Conservation (phyloP, 2,329 filamentous ascomycete genomes). For the Xylaria sp. region DNA sequence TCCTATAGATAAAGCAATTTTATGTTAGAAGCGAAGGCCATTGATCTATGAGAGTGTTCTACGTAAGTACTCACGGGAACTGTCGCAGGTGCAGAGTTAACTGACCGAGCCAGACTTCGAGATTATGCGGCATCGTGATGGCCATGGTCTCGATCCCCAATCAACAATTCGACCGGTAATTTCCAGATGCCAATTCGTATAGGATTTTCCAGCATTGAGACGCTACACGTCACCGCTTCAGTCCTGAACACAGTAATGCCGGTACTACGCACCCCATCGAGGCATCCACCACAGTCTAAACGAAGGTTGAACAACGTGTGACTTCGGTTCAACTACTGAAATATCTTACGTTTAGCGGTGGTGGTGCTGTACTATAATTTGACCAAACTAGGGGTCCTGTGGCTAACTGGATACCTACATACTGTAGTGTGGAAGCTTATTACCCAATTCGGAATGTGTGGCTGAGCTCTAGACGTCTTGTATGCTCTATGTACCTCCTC, state of each 20-base stretch:
- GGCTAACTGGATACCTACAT: no score
- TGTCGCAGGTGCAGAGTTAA: constrained; percentile 42
- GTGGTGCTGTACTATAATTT: background rate
- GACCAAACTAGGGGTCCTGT: constrained; percentile 31
- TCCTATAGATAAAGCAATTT: constrained; percentile 28
- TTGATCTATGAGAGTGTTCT: background rate
- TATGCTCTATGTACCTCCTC: no score
- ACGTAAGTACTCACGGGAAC: constrained; percentile 45
- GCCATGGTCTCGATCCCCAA: background rate
- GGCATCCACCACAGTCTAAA: constrained; percentile 26
- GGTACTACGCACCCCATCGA: constrained; percentile 13
- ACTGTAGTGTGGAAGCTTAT: background rate
- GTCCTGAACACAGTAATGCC: background rate
- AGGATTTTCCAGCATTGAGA: background rate
- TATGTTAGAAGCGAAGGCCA: constrained; percentile 23
- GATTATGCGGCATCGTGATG: constrained; percentile 43
- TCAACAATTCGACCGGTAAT: background rate
- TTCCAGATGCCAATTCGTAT: background rate
- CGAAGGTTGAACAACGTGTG: constrained; percentile 33
- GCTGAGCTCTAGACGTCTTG: background rate
- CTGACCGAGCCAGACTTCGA: constrained; percentile 45
- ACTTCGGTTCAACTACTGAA: background rate
- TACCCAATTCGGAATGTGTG: constrained; percentile 15
- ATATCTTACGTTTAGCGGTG: background rate
- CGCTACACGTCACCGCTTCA: constrained; percentile 10